Base-by-base conservation (phyloP, 768 basidiomycete genomes). In the Leccinum barrowsii region DNA sequence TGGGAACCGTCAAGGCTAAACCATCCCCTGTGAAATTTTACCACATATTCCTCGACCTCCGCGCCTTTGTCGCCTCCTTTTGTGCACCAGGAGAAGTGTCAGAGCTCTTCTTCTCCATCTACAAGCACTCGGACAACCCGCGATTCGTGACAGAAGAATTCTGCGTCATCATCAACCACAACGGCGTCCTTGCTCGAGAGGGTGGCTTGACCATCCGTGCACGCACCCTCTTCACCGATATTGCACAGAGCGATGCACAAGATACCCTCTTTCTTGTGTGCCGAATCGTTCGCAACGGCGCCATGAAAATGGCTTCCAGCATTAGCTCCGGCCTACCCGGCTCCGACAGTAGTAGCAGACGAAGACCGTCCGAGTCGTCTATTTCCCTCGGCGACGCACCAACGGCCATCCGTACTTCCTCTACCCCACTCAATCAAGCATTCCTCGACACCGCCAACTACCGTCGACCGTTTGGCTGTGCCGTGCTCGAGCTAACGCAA, bases 121-220 rank as follows among this genome's bases (percentile, higher is more conserved):
- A 90, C 80, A 90, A 88, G 73, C 88, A 90, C 68, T 81, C 83
- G 52, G 90, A 89, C 52, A 65, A 63, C 51, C 81, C 81, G 5
- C 87, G 90, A 52, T 98, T 95, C 71, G 83, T 98, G 44, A 94
- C 94, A 0, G 96, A 98, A 73, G 96, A 98, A 11, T 96, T 89
- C 65, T 94, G 89, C 67, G 86, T 85, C 10, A 77, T 96, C 46
- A 80, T 98, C 11, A 95, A 96, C 71, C 91, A 95, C 74, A 92
- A 96, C 56, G 96, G 96, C 5, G 89, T 89, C 21, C 80, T 89
- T 19, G 83, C 89, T n/a, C 84, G 90, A 10, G 87, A 94, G 66
- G 90, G 92, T 5, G 74, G 84, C 5, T 81, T 81, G 24, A 57
- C 66, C 17, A 60, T 59, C 5, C 82, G 83, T 28, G 86, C 94